Percentiles rank a stretch among this genome's conserved stretches.
These are phyloP conservation scores for Leccinum pachyderme DNA, from an alignment of 1,284 basidiomycete species.

Conservation along the genomic window DNA sequence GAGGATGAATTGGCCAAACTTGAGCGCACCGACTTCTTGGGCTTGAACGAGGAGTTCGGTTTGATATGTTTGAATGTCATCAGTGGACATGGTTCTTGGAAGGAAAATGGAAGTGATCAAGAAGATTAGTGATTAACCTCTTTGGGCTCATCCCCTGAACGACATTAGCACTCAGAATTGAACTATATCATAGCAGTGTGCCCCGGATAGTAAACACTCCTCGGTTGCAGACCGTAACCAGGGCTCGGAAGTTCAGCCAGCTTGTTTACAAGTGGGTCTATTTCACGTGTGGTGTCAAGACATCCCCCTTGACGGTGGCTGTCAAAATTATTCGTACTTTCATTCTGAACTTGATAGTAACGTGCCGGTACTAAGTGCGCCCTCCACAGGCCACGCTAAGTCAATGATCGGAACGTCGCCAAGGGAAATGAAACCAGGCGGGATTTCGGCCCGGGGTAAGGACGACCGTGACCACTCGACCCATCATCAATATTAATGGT, in stretches of 20 bases:
- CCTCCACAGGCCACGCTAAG: background rate
- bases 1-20: slow-evolving; percentile 88
- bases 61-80: slow-evolving; percentile 35
- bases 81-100: slow-evolving; percentile 17
- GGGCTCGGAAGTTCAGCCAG: no score
- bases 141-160: background rate
- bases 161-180: no score
- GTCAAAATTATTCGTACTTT: background rate
- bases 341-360: no score
- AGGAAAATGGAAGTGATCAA: background rate
- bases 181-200: no score
- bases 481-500: no score
- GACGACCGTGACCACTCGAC: no score
- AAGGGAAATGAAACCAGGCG: no score
- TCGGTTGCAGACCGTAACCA: background rate
- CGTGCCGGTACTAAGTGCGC: background rate
- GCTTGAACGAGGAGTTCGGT: slow-evolving; percentile 47
- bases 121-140: background rate
- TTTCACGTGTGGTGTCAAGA: background rate
- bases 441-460: no score
- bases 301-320: no score
- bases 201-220: background rate
- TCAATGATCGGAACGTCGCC: background rate
- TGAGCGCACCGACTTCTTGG: slow-evolving; percentile 65
- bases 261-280: background rate